Evolutionary conservation across 202 grass and related monocot species (phyloP).

Genomic region (Schoenoplectus tabernaemontani): DNA sequence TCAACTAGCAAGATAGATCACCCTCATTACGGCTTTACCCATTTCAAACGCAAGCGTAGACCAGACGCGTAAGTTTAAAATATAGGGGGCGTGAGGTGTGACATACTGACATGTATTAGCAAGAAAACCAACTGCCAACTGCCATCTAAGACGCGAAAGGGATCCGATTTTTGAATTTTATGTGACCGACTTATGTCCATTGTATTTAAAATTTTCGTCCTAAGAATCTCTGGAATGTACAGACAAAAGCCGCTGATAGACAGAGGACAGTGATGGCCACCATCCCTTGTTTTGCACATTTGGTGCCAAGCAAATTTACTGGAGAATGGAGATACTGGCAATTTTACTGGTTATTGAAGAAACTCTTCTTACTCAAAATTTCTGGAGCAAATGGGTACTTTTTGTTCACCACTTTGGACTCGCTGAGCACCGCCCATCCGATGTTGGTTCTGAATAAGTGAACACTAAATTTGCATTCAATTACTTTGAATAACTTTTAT

Average conservation of each 20-base stretch:
- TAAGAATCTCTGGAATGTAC: background rate
- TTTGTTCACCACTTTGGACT: too few species aligned
- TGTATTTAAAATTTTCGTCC: constrained; percentile 3
- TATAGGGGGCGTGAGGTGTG: background rate
- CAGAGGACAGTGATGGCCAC: background rate
- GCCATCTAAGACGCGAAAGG: background rate
- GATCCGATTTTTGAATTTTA: background rate
- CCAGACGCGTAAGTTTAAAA: background rate
- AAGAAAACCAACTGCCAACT: too few species aligned
- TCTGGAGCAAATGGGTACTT: background rate
- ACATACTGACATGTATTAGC: too few species aligned
- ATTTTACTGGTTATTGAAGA: background rate
- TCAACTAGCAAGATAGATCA: background rate
- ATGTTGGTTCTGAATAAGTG: background rate
- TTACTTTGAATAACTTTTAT: background rate
- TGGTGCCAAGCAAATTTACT: background rate
- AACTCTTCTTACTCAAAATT: background rate
- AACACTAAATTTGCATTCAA: background rate
- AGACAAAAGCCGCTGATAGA: background rate
- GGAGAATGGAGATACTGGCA: background rate
- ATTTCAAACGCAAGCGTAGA: background rate
- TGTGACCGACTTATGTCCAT: background rate
- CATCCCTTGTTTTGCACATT: background rate
- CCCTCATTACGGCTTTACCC: background rate
- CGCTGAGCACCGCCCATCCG: background rate